Conservation (phyloP, 2,329 filamentous ascomycete genomes). For the Scedosporium aurantiacum region DNA sequence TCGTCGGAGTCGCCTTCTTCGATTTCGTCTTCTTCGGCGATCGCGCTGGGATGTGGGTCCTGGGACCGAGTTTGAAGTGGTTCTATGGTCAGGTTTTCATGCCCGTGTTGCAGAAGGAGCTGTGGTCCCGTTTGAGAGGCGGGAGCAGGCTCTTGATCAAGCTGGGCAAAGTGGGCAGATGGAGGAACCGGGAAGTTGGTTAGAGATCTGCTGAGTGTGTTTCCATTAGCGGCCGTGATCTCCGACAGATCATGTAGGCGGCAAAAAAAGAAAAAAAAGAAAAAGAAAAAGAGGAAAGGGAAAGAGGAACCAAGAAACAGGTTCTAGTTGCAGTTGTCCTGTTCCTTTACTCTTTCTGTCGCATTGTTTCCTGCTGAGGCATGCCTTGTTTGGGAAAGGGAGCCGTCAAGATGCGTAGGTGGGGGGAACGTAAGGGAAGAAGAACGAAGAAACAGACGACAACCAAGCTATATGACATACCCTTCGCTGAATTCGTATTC, state of each 20-base stretch:
- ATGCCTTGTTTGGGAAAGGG: conserved; percentile 2
- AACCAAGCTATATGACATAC: neutral
- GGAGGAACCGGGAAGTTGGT: neutral
- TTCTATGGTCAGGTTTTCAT: neutral
- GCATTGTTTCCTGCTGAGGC: neutral
- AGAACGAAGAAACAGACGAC: neutral
- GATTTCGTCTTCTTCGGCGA: conserved; percentile 1
- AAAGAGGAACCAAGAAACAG: neutral
- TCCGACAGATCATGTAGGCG: conserved; percentile 1
- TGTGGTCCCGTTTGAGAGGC: neutral
- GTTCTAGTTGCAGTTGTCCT: neutral
- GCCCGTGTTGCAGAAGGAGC: neutral
- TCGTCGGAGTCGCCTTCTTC: conserved; percentile 6
- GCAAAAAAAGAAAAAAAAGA: neutral
- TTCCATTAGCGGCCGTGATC: neutral
- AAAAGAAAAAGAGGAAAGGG: neutral
- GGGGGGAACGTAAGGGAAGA: neutral
- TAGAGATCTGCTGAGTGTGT: conserved; percentile 1
- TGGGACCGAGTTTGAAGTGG: neutral
- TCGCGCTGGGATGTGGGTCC: neutral
- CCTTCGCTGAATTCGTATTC: neutral
- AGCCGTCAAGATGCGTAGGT: neutral
- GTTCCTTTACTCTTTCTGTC: neutral
- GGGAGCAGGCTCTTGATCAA: neutral
- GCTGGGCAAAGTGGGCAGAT: neutral